Evolutionary conservation across 805 yeast species (phyloP).

Genomic region (Candida rishiriensis): DNA sequence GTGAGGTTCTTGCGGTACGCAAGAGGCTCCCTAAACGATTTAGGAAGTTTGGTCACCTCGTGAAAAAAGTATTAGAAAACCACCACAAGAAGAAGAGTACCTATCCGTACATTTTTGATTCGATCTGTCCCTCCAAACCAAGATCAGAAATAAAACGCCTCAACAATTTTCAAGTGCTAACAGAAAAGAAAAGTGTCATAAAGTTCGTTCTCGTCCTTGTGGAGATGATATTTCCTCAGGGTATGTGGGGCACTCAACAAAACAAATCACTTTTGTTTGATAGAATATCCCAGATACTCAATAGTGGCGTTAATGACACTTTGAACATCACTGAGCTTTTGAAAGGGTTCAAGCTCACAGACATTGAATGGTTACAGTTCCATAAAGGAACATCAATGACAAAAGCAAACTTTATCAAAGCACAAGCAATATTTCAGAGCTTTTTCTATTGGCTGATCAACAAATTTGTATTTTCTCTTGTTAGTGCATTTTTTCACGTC

Average conservation of each 20-base stretch:
- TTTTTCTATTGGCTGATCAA: slow-evolving; percentile 60
- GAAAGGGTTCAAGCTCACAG: slow-evolving; percentile 35
- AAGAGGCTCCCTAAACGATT: slow-evolving; percentile 20
- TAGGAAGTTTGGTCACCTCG: slow-evolving; percentile 16
- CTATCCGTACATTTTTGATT: slow-evolving; percentile 35
- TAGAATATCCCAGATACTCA: slow-evolving; percentile 35
- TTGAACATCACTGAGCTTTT: slow-evolving; percentile 31
- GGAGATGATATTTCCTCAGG: slow-evolving; percentile 46
- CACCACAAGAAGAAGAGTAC: slow-evolving; percentile 29
- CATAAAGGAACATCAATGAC: slow-evolving; percentile 24
- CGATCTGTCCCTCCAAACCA: slow-evolving; percentile 25
- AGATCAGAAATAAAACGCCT: not conserved
- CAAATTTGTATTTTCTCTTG: slow-evolving; percentile 39
- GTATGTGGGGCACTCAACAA: slow-evolving; percentile 45
- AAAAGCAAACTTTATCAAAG: slow-evolving; percentile 38
- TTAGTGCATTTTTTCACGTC: slow-evolving; percentile 59
- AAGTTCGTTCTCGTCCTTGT: slow-evolving; percentile 39
- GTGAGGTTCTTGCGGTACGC: slow-evolving; percentile 5
- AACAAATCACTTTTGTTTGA: slow-evolving; percentile 42
- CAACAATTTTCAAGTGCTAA: slow-evolving; percentile 31
- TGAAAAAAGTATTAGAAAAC: slow-evolving; percentile 25
- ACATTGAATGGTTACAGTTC: slow-evolving; percentile 54
- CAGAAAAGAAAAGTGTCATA: slow-evolving; percentile 33
- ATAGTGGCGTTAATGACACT: slow-evolving; percentile 33
- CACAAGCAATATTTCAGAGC: slow-evolving; percentile 32